Conservation (phyloP, 192 early-diverging fungal genomes). For the Blastocladiella britannica region DNA sequence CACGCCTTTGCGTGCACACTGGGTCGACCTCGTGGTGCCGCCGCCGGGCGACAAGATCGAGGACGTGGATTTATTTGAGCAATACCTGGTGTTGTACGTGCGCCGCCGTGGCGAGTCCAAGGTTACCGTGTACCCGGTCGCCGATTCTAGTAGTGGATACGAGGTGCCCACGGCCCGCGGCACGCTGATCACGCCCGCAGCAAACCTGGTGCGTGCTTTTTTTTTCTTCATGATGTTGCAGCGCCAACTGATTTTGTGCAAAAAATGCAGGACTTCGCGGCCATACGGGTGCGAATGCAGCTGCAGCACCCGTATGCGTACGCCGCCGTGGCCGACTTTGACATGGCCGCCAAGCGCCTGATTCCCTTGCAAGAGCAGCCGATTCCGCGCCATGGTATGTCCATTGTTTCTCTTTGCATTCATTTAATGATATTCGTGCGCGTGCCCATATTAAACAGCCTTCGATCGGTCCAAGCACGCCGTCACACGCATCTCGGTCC, state of each 20-base stretch:
- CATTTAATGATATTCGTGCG: too few species aligned
- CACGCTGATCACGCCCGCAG: not conserved
- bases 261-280: not conserved
- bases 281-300: not conserved
- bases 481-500: not conserved
- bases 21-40: not conserved
- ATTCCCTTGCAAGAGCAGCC: not conserved
- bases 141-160: too few species aligned
- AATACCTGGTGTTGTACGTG: not conserved
- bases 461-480: not conserved
- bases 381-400: not conserved
- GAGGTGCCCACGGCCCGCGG: not conserved
- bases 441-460: too few species aligned
- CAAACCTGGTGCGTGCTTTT: not conserved
- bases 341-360: not conserved
- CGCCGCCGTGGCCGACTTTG: not conserved
- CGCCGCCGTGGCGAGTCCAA: not conserved
- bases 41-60: not conserved
- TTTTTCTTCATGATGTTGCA: too few species aligned
- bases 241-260: too few species aligned
- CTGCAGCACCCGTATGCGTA: not conserved
- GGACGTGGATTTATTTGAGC: not conserved
- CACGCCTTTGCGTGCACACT: not conserved
- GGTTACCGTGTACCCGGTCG: too few species aligned
- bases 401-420: too few species aligned